Base-by-base conservation (phyloP, 805 yeast genomes). In the Ogataea thermomethanolica region DNA sequence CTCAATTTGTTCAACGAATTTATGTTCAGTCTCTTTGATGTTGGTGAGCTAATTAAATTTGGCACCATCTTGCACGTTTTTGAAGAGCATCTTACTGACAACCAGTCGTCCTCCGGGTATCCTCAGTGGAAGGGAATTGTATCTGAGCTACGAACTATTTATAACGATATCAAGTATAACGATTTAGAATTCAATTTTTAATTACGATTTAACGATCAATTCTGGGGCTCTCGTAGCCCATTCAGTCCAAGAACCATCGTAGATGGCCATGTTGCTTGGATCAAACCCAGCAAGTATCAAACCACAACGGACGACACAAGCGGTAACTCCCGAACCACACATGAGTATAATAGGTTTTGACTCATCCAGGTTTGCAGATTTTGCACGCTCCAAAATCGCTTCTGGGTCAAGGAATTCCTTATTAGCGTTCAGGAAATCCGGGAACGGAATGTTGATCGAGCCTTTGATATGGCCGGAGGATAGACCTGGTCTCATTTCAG, bases 311-410 rank as follows among this genome's bases (percentile, higher is more conserved):
- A 91, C 72, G 29, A 93, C 79, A 48, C 91, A 87, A 1, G 97
- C 98, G 8, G 97, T 82, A 35, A 93, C 97, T 33, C 98, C 99
- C 0, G 97, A 83, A 22, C 98, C 99, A 59, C 99, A 93, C 86
- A 86, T 79, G 28, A 84, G 84, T 35, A 93, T 78, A 13, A 85
- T 78, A 9, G 87, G 90, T 54, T 83, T 81, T 12, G 69, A 62
- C 13, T 55, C 64, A 30, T 59, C 60, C 26, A 70, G 51, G 8
- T 52, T 65, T 29, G 72, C 59, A 29, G 63, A 65, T 7, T 68
- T 55, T 49, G 89, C 73, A 8, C 78, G 59, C 11, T 63, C 55
- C 6, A 58, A 43, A 27, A 91, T 56, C 31, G 74, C 77, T 8
- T 60, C 66, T 7, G 66, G 56, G 2, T 74, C 53, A 53, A 71